These are phyloP conservation scores for Lomentospora prolificans DNA, from an alignment of 2,329 filamentous ascomycete species.

Conservation along the genomic window DNA sequence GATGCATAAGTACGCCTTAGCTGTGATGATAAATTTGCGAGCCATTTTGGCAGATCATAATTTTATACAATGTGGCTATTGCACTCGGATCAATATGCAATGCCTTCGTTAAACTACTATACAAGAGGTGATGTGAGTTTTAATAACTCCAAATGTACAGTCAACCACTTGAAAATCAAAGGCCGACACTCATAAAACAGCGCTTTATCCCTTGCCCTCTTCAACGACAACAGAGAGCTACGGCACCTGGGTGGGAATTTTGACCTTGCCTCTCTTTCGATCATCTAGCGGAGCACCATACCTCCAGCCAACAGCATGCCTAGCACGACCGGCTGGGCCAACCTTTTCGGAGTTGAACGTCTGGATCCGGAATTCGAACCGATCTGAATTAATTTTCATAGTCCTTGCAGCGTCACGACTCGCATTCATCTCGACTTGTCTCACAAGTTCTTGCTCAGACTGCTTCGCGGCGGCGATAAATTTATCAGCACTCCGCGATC, in stretches of 20 bases:
- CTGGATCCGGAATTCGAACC: conserved; percentile 55
- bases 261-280: conserved; percentile 52
- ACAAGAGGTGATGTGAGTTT: too few species aligned
- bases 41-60: too few species aligned
- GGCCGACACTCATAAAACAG: too few species aligned
- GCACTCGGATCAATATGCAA: too few species aligned
- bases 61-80: too few species aligned
- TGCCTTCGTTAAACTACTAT: too few species aligned
- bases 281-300: conserved; percentile 56
- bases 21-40: too few species aligned
- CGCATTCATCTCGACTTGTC: conserved; percentile 19
- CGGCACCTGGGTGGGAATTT: conserved; percentile 57
- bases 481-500: conserved; percentile 25
- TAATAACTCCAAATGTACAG: too few species aligned
- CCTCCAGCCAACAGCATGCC: conserved; percentile 46
- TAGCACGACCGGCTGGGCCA: conserved; percentile 42
- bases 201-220: too few species aligned
- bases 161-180: too few species aligned
- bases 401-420: conserved; percentile 29
- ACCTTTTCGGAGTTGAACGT: conserved; percentile 47
- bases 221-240: too few species aligned
- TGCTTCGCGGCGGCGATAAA: conserved; percentile 34
- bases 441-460: conserved; percentile 29
- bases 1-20: too few species aligned
- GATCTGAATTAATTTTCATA: conserved; percentile 35